Evolutionary conservation across 176 grass and related monocot genomes (phyloP).

Genomic region (Triticum aestivum): DNA sequence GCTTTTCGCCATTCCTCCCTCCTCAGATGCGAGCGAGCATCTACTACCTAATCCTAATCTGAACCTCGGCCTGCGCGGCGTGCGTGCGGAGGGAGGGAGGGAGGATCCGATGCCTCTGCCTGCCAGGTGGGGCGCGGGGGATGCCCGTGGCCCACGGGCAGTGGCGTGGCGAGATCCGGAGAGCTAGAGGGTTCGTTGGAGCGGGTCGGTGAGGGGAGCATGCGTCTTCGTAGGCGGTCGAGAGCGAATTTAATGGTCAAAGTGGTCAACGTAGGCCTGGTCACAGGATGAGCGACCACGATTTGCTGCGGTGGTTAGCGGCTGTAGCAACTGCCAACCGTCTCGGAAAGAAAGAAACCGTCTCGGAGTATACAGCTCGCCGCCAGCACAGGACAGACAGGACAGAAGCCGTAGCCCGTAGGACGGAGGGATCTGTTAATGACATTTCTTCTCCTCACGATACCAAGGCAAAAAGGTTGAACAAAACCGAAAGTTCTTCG

Average conservation of each 20-base stretch:
- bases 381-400: neutral
- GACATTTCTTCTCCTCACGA: neutral
- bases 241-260: neutral
- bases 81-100: neutral
- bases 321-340: constrained; percentile 1
- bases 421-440: neutral
- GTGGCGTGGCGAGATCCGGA: neutral
- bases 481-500: neutral
- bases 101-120: constrained; percentile 27
- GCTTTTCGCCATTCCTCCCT: constrained; percentile 48
- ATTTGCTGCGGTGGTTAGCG: neutral
- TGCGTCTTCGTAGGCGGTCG: neutral
- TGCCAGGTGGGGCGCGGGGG: neutral
- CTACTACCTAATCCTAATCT: neutral
- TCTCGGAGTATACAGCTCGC: no score
- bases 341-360: neutral
- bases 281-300: neutral
- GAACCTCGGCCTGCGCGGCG: no score
- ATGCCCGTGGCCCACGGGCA: neutral
- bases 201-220: no score
- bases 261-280: neutral
- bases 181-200: no score
- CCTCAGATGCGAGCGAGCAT: constrained; percentile 27
- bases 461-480: neutral
- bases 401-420: neutral